phyloP scores from a whole-genome alignment of 495 filamentous ascomycete species.

The Penicillium fimorum region DNA sequence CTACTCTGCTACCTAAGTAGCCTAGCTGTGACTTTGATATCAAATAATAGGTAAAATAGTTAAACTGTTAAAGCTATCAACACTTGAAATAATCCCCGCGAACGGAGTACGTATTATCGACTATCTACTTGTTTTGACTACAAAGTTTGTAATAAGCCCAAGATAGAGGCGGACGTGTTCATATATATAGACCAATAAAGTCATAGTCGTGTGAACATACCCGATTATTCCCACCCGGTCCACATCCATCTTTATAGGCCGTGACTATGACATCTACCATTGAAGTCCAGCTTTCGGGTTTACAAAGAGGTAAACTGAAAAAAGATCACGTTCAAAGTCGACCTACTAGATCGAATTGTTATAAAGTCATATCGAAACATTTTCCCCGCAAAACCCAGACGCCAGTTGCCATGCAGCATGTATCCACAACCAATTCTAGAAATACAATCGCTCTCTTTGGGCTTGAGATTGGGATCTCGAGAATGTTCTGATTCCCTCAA shows the following conservation, averaged over 20 bases:
- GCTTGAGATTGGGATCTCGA: constrained; percentile 3
- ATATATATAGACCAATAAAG: background rate
- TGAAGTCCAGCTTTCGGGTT: background rate
- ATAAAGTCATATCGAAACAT: constrained; percentile 16
- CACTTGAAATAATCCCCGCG: background rate
- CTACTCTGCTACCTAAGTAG: background rate
- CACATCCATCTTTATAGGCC: background rate
- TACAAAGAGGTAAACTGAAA: background rate
- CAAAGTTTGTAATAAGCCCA: background rate
- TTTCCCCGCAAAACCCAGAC: constrained; percentile 36
- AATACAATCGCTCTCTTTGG: constrained; percentile 24
- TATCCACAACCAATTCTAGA: constrained; percentile 37
- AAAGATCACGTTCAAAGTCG: constrained; percentile 6
- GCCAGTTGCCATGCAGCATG: constrained; percentile 45
- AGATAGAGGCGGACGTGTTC: background rate
- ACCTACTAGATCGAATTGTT: constrained; percentile 7
- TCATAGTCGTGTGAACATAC: background rate
- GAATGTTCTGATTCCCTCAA: background rate
- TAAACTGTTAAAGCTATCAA: background rate
- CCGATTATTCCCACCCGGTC: background rate
- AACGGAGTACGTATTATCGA: background rate
- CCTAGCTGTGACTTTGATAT: background rate
- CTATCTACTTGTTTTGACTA: background rate
- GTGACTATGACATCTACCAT: background rate
- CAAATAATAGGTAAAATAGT: background rate